Conservation (phyloP, 805 yeast genomes). For the Monosporozyma servazzii region DNA sequence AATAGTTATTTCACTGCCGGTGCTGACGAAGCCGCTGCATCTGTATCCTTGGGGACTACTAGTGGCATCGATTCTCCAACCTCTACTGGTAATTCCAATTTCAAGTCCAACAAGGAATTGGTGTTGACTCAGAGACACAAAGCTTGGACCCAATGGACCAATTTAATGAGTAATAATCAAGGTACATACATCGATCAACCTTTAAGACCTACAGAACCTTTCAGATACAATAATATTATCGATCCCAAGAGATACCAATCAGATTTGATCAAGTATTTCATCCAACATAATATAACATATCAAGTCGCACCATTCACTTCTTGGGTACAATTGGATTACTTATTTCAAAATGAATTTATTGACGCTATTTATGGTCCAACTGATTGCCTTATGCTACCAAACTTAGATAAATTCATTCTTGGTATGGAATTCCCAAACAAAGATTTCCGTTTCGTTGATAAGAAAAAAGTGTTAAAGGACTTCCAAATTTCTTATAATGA, state of each 20-base stretch:
- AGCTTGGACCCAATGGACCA: conserved; percentile 39
- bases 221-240: conserved; percentile 42
- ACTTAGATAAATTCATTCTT: conserved; percentile 61
- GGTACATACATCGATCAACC: conserved; percentile 29
- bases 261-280: conserved; percentile 50
- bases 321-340: conserved; percentile 68
- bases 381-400: conserved; percentile 55
- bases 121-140: conserved; percentile 37
- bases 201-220: conserved; percentile 35
- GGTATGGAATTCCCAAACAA: conserved; percentile 58
- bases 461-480: conserved; percentile 47
- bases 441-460: conserved; percentile 61
- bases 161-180: conserved; percentile 28
- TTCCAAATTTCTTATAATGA: conserved; percentile 54
- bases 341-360: conserved; percentile 46
- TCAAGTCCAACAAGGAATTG: conserved; percentile 22
- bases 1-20: conserved; percentile 21
- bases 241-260: conserved; percentile 41
- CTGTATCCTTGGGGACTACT: not conserved
- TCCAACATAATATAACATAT: conserved; percentile 48
- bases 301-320: conserved; percentile 78
- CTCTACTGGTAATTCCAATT: conserved; percentile 1
- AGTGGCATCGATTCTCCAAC: not conserved
- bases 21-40: conserved; percentile 17
- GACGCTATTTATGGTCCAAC: conserved; percentile 81